Base-by-base conservation (phyloP, 352 stramenopile species). In the Phytophthora capsici region DNA sequence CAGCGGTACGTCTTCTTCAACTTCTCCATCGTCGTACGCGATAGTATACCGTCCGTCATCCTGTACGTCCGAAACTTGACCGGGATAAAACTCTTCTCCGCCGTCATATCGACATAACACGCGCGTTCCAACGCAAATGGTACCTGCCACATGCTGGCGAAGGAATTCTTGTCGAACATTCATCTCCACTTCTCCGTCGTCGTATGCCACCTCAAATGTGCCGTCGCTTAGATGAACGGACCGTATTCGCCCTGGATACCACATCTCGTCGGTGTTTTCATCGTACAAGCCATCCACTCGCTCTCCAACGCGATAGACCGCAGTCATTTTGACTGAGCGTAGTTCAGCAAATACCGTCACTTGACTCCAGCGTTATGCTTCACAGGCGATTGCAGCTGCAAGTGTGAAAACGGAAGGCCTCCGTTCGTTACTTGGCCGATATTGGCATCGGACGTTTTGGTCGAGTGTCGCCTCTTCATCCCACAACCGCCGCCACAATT, bases 231-330 rank as follows among this genome's bases (percentile, higher is more conserved):
- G 50, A 52, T 89, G 50, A 32, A 80, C 59, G 14, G 55, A 57
- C 20, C 69, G 66, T 52, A 94, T 66, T 16, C 67, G 59, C 8
- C 77, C 88, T 1, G 84, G 83, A 49, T 94, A 94, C 86, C 86
- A 93, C 63, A 92, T 82, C 41, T 90, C 83, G 63, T 90, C 83
- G 8, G 60, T 72, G 63, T 93, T 93, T 64, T 80, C 81, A 69
- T 91, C 87, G 44, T 95, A 95, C 37, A 95, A 75, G 1, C 82
- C 85, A 56, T 95, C 87, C 14, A 95, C 84, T 25, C 87, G 85
- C 37, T 77, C 72, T 25, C 77, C 83, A 26, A 90, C 77, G 22
- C 58, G 44, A 46, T 71, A 75, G n/a, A 69, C 52, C 36, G 55
- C 34, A 28, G 57, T 22, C 66, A 70, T 69, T 44, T 32, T 37